A percentile compares a stretch with the other conserved stretches of the same genome.
These are phyloP conservation scores for Geranium brycei DNA, from an alignment of 345 rosid species.

Conservation along the genomic window DNA sequence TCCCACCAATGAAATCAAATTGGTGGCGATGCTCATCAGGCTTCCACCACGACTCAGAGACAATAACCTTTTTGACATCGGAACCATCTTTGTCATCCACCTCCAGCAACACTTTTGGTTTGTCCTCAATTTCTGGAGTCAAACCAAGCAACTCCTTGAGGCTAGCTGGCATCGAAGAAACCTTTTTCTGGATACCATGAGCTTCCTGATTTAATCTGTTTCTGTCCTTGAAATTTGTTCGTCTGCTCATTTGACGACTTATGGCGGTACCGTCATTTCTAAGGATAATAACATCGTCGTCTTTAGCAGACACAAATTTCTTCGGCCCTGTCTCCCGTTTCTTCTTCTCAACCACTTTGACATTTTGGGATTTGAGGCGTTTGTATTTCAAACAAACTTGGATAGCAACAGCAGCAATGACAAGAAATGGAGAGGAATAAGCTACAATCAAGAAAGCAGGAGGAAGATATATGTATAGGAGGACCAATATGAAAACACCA, in stretches of 20 bases:
- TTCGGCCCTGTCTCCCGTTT: slow-evolving; percentile 2
- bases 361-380: not conserved
- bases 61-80: slow-evolving; percentile 2
- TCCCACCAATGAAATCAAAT: slow-evolving; percentile 16
- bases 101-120: not conserved
- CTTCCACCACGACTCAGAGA: not conserved
- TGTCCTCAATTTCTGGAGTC: not conserved
- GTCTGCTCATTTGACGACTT: slow-evolving; percentile 31
- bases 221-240: slow-evolving; percentile 32
- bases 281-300: slow-evolving; percentile 1
- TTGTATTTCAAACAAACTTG: slow-evolving; percentile 14
- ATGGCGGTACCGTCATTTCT: slow-evolving; percentile 15
- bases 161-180: slow-evolving; percentile 5
- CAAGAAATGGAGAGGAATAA: slow-evolving; percentile 35
- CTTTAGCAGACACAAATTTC: slow-evolving; percentile 7
- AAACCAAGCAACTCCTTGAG: not conserved
- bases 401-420: slow-evolving; percentile 21
- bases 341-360: slow-evolving; percentile 7
- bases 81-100: not conserved
- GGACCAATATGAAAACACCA: slow-evolving; percentile 17
- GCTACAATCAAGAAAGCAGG: slow-evolving; percentile 38
- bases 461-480: slow-evolving; percentile 41
- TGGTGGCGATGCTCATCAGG: slow-evolving; percentile 14
- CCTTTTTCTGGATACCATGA: slow-evolving; percentile 14
- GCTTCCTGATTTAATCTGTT: slow-evolving; percentile 21